A percentile compares a stretch with the other conserved stretches of the same genome.
Evolutionary conservation across 164 flowering plant species (phyloP).

Genomic region (Nymphaea thermarum): DNA sequence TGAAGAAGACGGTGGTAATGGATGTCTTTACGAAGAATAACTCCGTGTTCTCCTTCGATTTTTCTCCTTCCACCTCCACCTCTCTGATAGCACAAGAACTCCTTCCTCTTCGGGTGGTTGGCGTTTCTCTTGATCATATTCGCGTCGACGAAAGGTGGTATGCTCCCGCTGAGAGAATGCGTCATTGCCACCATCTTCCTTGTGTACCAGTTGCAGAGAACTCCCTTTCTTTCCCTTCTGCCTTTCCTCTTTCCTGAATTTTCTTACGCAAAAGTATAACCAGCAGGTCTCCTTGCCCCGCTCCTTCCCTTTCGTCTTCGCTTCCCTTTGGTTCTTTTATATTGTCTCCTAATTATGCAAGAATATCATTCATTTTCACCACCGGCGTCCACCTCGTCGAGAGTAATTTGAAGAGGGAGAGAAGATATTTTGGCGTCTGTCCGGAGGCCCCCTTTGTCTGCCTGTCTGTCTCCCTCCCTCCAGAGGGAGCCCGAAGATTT

Average conservation of each 20-base stretch:
- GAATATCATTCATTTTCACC: no score
- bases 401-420: not conserved
- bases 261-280: no score
- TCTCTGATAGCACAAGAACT: not conserved
- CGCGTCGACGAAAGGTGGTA: not conserved
- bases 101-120: not conserved
- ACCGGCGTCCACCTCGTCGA: no score
- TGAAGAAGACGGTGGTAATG: not conserved
- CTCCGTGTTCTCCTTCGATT: not conserved
- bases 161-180: not conserved
- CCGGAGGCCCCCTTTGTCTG: not conserved
- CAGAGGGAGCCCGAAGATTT: no score
- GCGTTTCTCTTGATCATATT: not conserved
- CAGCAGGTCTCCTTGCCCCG: no score
- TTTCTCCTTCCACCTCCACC: not conserved
- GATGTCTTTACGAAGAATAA: not conserved
- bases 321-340: no score
- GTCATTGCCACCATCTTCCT: not conserved
- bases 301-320: no score
- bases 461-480: not conserved
- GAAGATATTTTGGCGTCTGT: not conserved
- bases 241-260: no score
- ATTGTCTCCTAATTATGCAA: no score
- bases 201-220: no score
- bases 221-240: not conserved